These are phyloP conservation scores for Solioccasus polychromus DNA, from an alignment of 768 basidiomycete genomes.

Conservation along the genomic window DNA sequence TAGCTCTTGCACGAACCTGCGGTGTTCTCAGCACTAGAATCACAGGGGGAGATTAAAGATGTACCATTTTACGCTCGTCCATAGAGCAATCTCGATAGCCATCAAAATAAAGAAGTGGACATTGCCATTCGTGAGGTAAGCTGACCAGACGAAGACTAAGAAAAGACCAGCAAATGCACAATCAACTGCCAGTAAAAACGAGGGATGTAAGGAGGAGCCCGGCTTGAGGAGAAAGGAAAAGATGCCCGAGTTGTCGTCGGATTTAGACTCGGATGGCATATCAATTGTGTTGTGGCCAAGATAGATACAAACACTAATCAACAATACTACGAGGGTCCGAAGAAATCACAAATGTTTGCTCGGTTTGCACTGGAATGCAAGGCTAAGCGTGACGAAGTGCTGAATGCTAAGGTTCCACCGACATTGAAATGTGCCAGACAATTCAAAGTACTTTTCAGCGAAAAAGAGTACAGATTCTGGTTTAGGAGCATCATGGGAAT, in stretches of 20 bases:
- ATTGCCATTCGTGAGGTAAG: slow-evolving; percentile 61
- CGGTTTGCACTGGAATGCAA: slow-evolving; percentile 10
- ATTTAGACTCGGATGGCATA: slow-evolving; percentile 23
- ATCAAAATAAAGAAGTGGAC: slow-evolving; percentile 67
- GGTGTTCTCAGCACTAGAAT: slow-evolving; percentile 11
- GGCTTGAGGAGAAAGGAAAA: slow-evolving; percentile 63
- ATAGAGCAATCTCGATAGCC: slow-evolving; percentile 62
- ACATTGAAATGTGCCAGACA: slow-evolving; percentile 43
- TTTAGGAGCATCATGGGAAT: slow-evolving; percentile 18
- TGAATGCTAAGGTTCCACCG: slow-evolving; percentile 29
- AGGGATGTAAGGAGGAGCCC: slow-evolving; percentile 73
- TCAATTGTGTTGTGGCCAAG: background rate
- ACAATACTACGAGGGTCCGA: background rate
- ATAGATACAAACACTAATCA: slow-evolving; percentile 18
- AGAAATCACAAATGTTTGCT: background rate
- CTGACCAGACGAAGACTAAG: slow-evolving; percentile 55
- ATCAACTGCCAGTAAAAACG: slow-evolving; percentile 64
- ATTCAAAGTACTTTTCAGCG: slow-evolving; percentile 55
- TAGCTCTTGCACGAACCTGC: slow-evolving; percentile 69
- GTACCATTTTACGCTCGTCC: slow-evolving; percentile 82
- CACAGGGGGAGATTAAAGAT: slow-evolving; percentile 16
- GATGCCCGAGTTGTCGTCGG: slow-evolving; percentile 32
- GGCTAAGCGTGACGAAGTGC: slow-evolving; percentile 1
- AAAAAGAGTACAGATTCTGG: slow-evolving; percentile 39
- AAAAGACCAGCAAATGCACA: slow-evolving; percentile 56